Evolutionary conservation across 257 asterid species (phyloP).

Genomic region (Henckelia pumila): DNA sequence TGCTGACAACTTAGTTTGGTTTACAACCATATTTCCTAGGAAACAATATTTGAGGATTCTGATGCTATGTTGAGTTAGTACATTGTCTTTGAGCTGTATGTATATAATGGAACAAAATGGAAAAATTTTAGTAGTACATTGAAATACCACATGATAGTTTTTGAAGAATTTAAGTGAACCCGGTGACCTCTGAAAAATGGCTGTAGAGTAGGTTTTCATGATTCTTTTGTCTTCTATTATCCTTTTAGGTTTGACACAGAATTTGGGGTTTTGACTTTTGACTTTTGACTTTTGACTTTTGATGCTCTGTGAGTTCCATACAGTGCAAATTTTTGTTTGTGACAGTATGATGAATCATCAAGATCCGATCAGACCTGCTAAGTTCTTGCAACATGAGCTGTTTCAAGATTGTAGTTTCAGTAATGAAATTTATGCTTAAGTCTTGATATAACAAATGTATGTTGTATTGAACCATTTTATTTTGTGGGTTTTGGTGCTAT

Average conservation of each 20-base stretch:
- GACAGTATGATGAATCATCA: not conserved
- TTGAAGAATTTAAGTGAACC: not conserved
- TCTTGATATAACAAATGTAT: not conserved
- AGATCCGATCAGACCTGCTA: not conserved
- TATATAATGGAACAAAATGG: not conserved
- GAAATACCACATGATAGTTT: not conserved
- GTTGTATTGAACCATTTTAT: not conserved
- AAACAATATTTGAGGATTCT: not conserved
- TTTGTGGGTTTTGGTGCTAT: conserved; percentile 14
- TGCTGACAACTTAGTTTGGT: conserved; percentile 18
- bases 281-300: too few species aligned
- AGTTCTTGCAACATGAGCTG: conserved; percentile 14
- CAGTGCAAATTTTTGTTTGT: not conserved
- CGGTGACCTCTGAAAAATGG: not conserved
- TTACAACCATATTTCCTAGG: conserved; percentile 4
- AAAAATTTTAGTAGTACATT: not conserved
- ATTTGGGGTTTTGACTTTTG: not conserved
- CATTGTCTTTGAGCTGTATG: not conserved
- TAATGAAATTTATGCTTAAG: conserved; percentile 4
- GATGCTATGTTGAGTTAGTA: not conserved
- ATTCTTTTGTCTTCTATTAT: not conserved
- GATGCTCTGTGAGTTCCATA: not conserved
- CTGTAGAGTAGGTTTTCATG: not conserved
- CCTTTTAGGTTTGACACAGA: not conserved
- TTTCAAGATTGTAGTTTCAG: conserved; percentile 8